Evolutionary conservation across 2,329 filamentous ascomycete species (phyloP).

Genomic region (Penicillium brasilianum): DNA sequence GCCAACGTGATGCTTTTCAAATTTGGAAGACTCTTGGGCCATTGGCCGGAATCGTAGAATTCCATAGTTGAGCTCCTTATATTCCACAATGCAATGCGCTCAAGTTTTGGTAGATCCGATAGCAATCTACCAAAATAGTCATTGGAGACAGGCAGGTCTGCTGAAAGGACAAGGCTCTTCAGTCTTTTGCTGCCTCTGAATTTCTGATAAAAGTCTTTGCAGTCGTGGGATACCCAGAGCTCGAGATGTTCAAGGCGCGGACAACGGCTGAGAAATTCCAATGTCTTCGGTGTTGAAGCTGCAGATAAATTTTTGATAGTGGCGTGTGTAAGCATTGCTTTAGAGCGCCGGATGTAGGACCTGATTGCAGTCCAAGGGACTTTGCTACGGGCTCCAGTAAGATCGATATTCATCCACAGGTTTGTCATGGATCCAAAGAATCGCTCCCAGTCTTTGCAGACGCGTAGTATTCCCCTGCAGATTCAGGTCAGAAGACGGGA

Average conservation of each 20-base stretch:
- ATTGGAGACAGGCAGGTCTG: slow-evolving; percentile 32
- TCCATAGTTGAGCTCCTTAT: slow-evolving; percentile 18
- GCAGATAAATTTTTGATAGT: slow-evolving; percentile 37
- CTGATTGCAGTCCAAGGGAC: slow-evolving; percentile 47
- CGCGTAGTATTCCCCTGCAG: slow-evolving; percentile 54
- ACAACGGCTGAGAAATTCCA: slow-evolving; percentile 43
- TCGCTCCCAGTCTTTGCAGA: slow-evolving; percentile 61
- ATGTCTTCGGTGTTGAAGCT: slow-evolving; percentile 30
- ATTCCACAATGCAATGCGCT: slow-evolving; percentile 34
- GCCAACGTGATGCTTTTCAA: slow-evolving; percentile 37
- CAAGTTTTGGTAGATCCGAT: slow-evolving; percentile 33
- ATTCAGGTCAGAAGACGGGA: not conserved
- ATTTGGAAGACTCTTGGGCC: slow-evolving; percentile 37
- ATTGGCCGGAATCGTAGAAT: slow-evolving; percentile 20
- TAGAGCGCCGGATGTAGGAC: slow-evolving; percentile 43
- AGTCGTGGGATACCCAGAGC: slow-evolving; percentile 27
- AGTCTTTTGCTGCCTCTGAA: slow-evolving; percentile 35
- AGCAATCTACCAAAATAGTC: slow-evolving; percentile 35
- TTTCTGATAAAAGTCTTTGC: slow-evolving; percentile 31
- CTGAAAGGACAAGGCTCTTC: slow-evolving; percentile 34
- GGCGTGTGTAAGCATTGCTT: slow-evolving; percentile 40
- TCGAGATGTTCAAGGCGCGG: slow-evolving; percentile 41
- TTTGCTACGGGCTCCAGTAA: slow-evolving; percentile 51
- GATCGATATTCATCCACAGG: slow-evolving; percentile 61
- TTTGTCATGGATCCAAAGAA: slow-evolving; percentile 54